Base-by-base conservation (phyloP, 257 asterid species). In the Nicotiana otophora region DNA sequence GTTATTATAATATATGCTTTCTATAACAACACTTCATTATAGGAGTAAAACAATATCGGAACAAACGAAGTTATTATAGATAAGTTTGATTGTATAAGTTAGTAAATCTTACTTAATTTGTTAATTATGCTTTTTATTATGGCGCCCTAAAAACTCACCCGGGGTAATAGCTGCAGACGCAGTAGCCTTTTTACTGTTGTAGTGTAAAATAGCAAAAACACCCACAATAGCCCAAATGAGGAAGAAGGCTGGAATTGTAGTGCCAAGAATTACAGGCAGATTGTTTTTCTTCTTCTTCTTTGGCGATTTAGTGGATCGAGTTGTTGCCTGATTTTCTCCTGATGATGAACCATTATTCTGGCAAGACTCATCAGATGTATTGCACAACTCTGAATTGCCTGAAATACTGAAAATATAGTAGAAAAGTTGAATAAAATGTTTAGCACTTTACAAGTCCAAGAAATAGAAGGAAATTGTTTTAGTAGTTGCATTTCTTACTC, bases 331-430 rank as follows among this genome's bases (percentile, higher is more conserved):
- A 72, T 42, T 31, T 46, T 4, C 61, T 46, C 60, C 19, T 4
- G 84, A 63, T 12, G 85, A 17, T 28, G 84, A 2, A 58, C 77
- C 69, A 8, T 86, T 64, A 46, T 20, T 70, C 46, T 80, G 80
- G 83, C 95, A 91, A 10, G 88, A 81, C 9, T 61, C 77, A 75
- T 84, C 88, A 5, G 95, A 55, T 57, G 84, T 0, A 72, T 36
- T 68, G 87, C 97, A 91, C 81, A 92, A 57, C 23, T 57, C 82
- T 20, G 88, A 87, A 88, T 92, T 92, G 1, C 92, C 95, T 5
- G 86, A 75, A 83, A 88, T 85, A 81, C 97, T 91, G 85, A 42
- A 42, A 20, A 16, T 81, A 7, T 6, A 36, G 0, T 9, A 62
- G 28, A 61, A 66, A 16, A 46, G 7, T 8, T 31, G 3, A 53